Base-by-base conservation (phyloP, 805 yeast species). In the Cephaloascus albidus region DNA sequence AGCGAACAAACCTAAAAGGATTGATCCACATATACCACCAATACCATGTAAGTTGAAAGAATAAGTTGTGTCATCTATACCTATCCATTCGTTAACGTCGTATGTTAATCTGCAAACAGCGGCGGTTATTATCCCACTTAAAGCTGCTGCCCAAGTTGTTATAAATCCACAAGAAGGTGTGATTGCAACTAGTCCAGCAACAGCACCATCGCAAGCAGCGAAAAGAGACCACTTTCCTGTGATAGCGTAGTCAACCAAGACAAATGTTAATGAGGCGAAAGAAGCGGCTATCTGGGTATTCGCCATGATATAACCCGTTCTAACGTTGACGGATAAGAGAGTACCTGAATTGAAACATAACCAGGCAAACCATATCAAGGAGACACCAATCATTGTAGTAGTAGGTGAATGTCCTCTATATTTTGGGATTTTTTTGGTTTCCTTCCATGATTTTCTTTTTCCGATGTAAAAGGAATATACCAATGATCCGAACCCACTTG, bases 201-300 rank as follows among this genome's bases (percentile, higher is more conserved):
- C 61, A 6, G 66, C 67, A 34, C 74, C 74, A 41, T 65, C 70
- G 45, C 70, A 66, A 2, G 72, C 72, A 0, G 71, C 65, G 36
- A 56, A 47, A 36, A 65, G 20, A 8, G 72, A 64, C 56, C 61
- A 68, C 40, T 59, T 65, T 4, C 70, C 63, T 3, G 70, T 61
- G 18, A 60, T 31, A 8, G 61, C 19, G 39, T 54, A 61, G 52
- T 76, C 80, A 37, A 64, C 54, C 2, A 59, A 38, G 23, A 67
- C 61, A 58, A 71, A 75, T 3, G 70, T 52, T 31, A 70, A 44
- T 20, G 66, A 62, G 4, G 78, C 78, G 43, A 60, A 57, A 1
- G 72, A 56, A 1, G 79, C 76, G 0, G 78, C 74, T 15, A 74
- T 50, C 45, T 73, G 68, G 3, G 81, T 74, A 48, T 69, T 69